A percentile compares a stretch with the other conserved stretches of the same genome.
phyloP scores from a whole-genome alignment of 192 early-diverging fungal species.

The Haplosporangium gracile region DNA sequence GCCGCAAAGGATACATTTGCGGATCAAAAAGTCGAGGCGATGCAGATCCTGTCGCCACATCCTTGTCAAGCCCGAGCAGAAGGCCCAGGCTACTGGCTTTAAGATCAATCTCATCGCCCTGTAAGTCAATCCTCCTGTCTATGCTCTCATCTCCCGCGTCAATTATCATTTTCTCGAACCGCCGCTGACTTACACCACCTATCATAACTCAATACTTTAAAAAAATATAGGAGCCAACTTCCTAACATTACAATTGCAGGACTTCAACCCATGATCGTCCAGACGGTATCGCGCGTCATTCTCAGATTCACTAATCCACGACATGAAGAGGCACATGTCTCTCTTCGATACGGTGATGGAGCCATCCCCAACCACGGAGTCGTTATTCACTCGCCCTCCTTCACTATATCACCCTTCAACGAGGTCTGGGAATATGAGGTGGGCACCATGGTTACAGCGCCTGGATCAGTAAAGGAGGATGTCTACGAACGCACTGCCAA shows the following conservation, averaged over 20 bases:
- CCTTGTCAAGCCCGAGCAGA: slow-evolving; percentile 92
- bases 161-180: background rate
- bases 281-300: slow-evolving; percentile 62
- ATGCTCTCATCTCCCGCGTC: background rate
- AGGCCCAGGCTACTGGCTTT: slow-evolving; percentile 88
- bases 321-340: slow-evolving; percentile 77
- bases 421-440: slow-evolving; percentile 87
- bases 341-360: slow-evolving; percentile 61
- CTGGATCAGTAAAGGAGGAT: slow-evolving; percentile 57
- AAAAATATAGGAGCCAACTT: slow-evolving; percentile 71
- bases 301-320: slow-evolving; percentile 87
- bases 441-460: slow-evolving; percentile 34
- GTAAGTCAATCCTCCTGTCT: slow-evolving; percentile 52
- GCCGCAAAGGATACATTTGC: slow-evolving; percentile 89
- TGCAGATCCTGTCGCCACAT: slow-evolving; percentile 92
- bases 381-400: slow-evolving; percentile 70
- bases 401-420: slow-evolving; percentile 79
- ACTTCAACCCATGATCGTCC: slow-evolving; percentile 57
- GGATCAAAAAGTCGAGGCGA: slow-evolving; percentile 87
- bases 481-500: slow-evolving; percentile 74
- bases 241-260: slow-evolving; percentile 81
- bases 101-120: slow-evolving; percentile 91
- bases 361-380: slow-evolving; percentile 55
- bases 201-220: background rate
- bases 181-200: background rate